A percentile compares a stretch with the other conserved stretches of the same genome.
Evolutionary conservation across 1,139 yeast species (phyloP).

Genomic region (Citeromyces siamensis): DNA sequence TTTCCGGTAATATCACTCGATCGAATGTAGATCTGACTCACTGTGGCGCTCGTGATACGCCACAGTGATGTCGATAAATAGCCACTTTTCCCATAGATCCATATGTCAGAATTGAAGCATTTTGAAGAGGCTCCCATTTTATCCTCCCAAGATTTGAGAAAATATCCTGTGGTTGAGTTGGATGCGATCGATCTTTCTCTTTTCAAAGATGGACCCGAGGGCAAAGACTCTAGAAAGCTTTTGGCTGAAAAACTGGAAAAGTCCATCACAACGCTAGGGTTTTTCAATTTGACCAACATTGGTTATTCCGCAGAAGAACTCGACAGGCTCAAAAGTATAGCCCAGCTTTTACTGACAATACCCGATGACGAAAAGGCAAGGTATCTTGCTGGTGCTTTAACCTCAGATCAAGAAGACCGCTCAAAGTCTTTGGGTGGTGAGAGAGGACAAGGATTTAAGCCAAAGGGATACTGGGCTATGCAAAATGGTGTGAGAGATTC

Average conservation of each 20-base stretch:
- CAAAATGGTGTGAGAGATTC: constrained; percentile 28
- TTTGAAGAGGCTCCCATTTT: constrained; percentile 3
- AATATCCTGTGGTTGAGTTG: constrained; percentile 23
- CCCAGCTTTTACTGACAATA: constrained; percentile 22
- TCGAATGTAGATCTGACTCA: too few species aligned
- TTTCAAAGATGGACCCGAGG: constrained; percentile 22
- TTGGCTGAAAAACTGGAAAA: constrained; percentile 23
- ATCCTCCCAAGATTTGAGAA: constrained; percentile 7
- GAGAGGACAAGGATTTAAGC: constrained; percentile 33
- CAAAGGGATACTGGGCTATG: constrained; percentile 31
- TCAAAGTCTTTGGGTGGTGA: constrained; percentile 28
- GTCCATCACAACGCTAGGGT: constrained; percentile 30
- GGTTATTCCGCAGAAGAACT: constrained; percentile 21
- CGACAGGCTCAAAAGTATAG: constrained; percentile 22
- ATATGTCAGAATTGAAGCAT: neutral
- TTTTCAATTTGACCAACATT: constrained; percentile 27
- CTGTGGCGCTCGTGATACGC: neutral
- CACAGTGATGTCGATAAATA: neutral
- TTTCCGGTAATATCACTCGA: neutral
- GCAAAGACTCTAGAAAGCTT: constrained; percentile 15
- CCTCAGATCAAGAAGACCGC: constrained; percentile 20
- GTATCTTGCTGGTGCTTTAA: constrained; percentile 26
- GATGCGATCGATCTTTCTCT: constrained; percentile 24
- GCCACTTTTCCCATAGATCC: neutral
- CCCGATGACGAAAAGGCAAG: constrained; percentile 28